phyloP scores from a whole-genome alignment of 306 rosid species.

The Pachyrhizus erosus region DNA sequence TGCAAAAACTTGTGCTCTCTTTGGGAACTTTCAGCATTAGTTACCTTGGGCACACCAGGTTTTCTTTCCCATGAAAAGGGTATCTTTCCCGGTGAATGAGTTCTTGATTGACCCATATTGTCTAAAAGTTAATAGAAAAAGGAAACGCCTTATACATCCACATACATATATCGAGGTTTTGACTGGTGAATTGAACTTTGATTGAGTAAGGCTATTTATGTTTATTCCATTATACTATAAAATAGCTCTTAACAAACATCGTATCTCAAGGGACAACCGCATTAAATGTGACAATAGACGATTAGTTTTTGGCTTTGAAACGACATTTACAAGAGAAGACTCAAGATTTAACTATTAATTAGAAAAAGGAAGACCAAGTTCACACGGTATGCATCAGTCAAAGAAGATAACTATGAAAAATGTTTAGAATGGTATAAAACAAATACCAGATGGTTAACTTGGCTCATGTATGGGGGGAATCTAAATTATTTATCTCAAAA shows the following conservation, averaged over 20 bases:
- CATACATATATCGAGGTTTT: neutral
- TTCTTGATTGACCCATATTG: constrained; percentile 28
- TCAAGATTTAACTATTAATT: neutral
- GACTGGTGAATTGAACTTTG: neutral
- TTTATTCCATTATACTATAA: neutral
- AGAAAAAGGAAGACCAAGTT: neutral
- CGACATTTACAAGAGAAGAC: neutral
- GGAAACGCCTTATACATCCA: neutral
- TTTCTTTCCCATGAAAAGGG: constrained; percentile 71
- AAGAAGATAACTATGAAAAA: neutral
- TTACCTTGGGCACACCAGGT: constrained; percentile 55
- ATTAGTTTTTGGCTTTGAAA: neutral
- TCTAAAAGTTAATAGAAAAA: neutral
- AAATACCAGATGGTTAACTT: neutral
- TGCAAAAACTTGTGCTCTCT: constrained; percentile 29
- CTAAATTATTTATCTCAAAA: no score
- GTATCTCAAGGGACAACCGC: neutral
- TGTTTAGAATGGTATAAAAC: neutral
- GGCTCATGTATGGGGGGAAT: neutral
- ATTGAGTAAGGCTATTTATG: neutral
- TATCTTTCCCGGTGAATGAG: constrained; percentile 39
- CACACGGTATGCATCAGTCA: neutral
- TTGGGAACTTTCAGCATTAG: constrained; percentile 13
- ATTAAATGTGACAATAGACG: neutral
- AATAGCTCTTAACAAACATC: neutral